Base-by-base conservation (phyloP, 148 eudicot species). In the Vaccinium myrtillus region DNA sequence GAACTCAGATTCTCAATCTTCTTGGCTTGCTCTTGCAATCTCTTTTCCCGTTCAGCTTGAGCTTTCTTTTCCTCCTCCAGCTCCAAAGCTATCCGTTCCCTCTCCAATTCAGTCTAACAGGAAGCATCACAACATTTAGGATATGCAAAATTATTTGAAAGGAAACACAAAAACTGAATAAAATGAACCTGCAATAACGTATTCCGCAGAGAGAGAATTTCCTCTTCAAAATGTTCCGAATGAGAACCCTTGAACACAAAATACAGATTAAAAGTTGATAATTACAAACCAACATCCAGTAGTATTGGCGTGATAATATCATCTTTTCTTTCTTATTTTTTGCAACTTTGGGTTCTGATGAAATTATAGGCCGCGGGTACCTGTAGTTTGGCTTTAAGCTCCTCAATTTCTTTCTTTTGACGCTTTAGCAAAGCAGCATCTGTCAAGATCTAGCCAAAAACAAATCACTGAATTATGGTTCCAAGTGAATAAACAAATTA, bases 401-500 rank as follows among this genome's bases (percentile, higher is more conserved):
- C 96, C 88, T 95, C 98, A 75, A 97, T 97, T 90, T 97, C 99
- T 87, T 92, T 97, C 89, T 95, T 95, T 87, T 95, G 98, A 85
- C 99, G 94, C 90, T 95, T 97, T 84, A 97, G 87, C 90, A 97
- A 91, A 81, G 99, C 99, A 84, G 98, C 99, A 90, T 97, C 99
- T 36, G 99, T 97, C 90, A 97, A 88, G 84, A 97, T 92, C 99
- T 97, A 89, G 59, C 81, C 5, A 4, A 78, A 84, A 50, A 77
- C 36, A 54, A 43, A 11, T 69, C 58, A 32, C 74, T 27, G 21
- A 39, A 11, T 79, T 27, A 43, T 43, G 75, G n/a, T 55, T 75
- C 0, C 21, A 6, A 56, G 27, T 2, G 6, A 14, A 23, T 16
- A 39, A 55, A 15, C 19, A 56, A 79, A 36, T 21, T 32, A n/a